Percentiles rank a stretch among this genome's conserved stretches.
Conservation (phyloP, 306 rosid species). For the Prunus campanulata region DNA sequence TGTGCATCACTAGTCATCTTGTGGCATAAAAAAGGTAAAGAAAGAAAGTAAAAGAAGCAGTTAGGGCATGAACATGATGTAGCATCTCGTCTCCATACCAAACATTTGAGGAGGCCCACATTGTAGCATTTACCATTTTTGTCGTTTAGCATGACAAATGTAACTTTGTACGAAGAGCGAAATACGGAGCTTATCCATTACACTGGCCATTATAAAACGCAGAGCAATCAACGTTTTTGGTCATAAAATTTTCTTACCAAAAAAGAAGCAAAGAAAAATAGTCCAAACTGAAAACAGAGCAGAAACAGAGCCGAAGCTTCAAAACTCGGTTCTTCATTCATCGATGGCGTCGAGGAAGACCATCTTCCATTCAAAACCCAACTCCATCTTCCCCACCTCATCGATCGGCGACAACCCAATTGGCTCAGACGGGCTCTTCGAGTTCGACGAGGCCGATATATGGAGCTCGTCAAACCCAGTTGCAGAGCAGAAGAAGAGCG, state of each 20-base stretch:
- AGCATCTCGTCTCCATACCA: constrained; percentile 18
- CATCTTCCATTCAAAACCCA: constrained; percentile 36
- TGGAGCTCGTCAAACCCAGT: constrained; percentile 28
- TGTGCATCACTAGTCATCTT: neutral
- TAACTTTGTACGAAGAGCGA: constrained; percentile 22
- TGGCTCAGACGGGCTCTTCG: constrained; percentile 30
- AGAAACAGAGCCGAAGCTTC: neutral
- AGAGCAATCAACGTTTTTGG: neutral
- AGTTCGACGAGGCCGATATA: constrained; percentile 63
- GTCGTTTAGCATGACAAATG: constrained; percentile 15
- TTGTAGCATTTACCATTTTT: neutral
- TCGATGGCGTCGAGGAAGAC: constrained; percentile 72
- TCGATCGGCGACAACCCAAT: constrained; percentile 5
- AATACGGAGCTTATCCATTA: constrained; percentile 32
- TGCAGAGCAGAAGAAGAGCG: constrained; percentile 25
- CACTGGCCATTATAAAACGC: constrained; percentile 26
- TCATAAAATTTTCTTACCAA: neutral
- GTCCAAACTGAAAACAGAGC: neutral
- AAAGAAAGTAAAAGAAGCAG: neutral
- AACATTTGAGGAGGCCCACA: constrained; percentile 25
- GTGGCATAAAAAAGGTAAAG: neutral
- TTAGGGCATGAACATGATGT: neutral
- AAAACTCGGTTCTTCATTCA: neutral
- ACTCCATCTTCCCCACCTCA: constrained; percentile 39
- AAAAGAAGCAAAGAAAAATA: neutral